Evolutionary conservation across 768 basidiomycete genomes (phyloP).

Genomic region (Trichaptum fuscoviolaceum): DNA sequence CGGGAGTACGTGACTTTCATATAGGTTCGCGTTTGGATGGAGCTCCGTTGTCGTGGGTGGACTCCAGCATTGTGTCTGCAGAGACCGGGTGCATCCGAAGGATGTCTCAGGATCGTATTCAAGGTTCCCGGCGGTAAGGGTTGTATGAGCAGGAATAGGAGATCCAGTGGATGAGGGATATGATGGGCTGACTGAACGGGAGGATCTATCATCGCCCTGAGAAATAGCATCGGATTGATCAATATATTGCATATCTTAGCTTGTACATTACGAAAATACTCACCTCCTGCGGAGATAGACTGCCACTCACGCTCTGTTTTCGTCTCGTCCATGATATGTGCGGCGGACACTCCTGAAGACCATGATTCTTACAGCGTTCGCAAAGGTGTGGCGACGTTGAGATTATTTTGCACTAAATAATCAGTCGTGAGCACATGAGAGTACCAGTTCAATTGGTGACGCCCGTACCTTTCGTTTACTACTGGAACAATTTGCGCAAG

Average conservation of each 20-base stretch:
- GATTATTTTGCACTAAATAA: not conserved
- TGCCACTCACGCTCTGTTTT: not conserved
- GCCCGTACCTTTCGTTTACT: not conserved
- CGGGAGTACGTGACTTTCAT: not conserved
- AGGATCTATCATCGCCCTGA: not conserved
- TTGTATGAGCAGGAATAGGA: not conserved
- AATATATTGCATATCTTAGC: not conserved
- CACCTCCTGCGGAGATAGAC: not conserved
- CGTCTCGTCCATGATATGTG: not conserved
- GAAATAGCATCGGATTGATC: not conserved
- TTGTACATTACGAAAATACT: not conserved
- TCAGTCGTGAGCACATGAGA: not conserved
- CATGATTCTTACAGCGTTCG: not conserved
- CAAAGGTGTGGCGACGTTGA: not conserved
- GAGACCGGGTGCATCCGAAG: not conserved
- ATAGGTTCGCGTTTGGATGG: not conserved
- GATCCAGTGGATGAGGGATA: not conserved
- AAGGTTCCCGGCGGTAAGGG: not conserved
- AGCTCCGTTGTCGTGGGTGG: not conserved
- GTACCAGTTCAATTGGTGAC: not conserved
- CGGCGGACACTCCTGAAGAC: not conserved
- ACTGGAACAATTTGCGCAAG: not conserved
- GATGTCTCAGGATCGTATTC: not conserved
- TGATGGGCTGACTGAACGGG: not conserved
- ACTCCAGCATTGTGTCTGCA: not conserved